A percentile compares a stretch with the other conserved stretches of the same genome.
phyloP scores from a whole-genome alignment of 345 rosid genomes.

The Aethionema arabicum region DNA sequence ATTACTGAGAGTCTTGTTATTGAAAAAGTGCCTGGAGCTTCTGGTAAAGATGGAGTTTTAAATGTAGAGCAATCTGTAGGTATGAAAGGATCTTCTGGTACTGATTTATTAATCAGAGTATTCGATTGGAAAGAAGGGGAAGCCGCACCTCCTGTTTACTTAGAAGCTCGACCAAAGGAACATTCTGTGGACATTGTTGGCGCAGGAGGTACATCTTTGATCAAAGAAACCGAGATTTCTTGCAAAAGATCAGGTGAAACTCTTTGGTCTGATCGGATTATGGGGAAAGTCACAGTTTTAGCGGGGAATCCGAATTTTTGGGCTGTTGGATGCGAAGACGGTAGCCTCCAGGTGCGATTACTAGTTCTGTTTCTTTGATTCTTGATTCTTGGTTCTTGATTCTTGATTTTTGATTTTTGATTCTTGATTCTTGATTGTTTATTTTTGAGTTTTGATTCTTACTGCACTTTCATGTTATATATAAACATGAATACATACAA shows the following conservation, averaged over 20 bases:
- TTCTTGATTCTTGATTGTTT: neutral
- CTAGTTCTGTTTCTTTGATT: slow-evolving; percentile 20
- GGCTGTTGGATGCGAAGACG: slow-evolving; percentile 99
- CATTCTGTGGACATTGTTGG: slow-evolving; percentile 77
- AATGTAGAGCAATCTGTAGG: slow-evolving; percentile 62
- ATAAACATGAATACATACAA: neutral
- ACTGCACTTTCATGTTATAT: slow-evolving; percentile 9
- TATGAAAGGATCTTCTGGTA: slow-evolving; percentile 47
- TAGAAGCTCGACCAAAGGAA: slow-evolving; percentile 87
- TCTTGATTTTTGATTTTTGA: neutral
- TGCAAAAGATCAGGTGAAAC: slow-evolving; percentile 71
- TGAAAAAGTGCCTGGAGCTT: slow-evolving; percentile 65
- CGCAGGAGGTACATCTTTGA: slow-evolving; percentile 53
- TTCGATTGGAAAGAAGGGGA: slow-evolving; percentile 82
- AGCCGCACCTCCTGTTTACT: slow-evolving; percentile 63
- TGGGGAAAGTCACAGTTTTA: slow-evolving; percentile 86
- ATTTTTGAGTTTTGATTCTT: slow-evolving; percentile 3
- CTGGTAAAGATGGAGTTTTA: slow-evolving; percentile 56
- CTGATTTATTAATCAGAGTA: slow-evolving; percentile 67
- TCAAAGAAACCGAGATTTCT: slow-evolving; percentile 81
- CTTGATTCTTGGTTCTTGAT: too few relatives aligned
- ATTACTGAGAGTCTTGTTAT: slow-evolving; percentile 77
- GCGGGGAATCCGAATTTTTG: slow-evolving; percentile 97
- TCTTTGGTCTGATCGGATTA: slow-evolving; percentile 90
- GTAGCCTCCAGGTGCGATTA: slow-evolving; percentile 75